Evolutionary conservation across 768 basidiomycete genomes (phyloP), one percentile per base, ranked within the genome.

Genomic region (Trametes sanguinea): DNA sequence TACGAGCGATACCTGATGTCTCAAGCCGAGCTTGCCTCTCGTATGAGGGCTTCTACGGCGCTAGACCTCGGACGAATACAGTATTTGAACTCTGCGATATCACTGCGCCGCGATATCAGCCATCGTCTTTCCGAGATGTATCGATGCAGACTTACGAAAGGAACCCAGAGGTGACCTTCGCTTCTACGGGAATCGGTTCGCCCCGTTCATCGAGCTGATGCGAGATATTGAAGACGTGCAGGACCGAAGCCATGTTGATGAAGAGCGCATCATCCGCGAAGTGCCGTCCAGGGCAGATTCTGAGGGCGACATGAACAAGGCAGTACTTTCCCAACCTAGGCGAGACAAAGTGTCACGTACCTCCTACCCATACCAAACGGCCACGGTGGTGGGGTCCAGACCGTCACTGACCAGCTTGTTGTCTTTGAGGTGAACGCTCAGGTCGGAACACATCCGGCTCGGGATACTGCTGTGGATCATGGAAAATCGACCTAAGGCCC

Each of bases 401-500:
- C 45, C 51, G 13, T 37, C 46, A 0, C 57, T 42, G 29, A 66
- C 64, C 44, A 51, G 46, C 47, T 53, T 53, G 8, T 66, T 65
- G 29, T 70, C 53, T 33, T 69, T 67, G 37, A 82, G 55, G 65
- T 80, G n/a, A 85, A 17, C 83, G 75, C 22, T 81, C 80, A 0
- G 84, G 84, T 37, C 80, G 76, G 68, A 86, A 85, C 9, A 62
- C 67, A 5, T 74, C 68, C 0, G 84, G 84, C 13, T 83, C 73
- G 0, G 78, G 79, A 65, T 76, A 85, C 13, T 65, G 67, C 32
- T 68, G 44, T 3, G 80, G 80, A 62, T 85, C 80, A 42, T 80
- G 83, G 32, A 83, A 73, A 51, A 85, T 82, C 1, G 76, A 76
- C 81, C 84, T 84, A 33, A 16, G 2, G 33, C 11, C 2, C 29